Evolutionary conservation across 805 yeast genomes (phyloP), one percentile per base, ranked within the genome.

Genomic region (Barnettozyma sp.): DNA sequence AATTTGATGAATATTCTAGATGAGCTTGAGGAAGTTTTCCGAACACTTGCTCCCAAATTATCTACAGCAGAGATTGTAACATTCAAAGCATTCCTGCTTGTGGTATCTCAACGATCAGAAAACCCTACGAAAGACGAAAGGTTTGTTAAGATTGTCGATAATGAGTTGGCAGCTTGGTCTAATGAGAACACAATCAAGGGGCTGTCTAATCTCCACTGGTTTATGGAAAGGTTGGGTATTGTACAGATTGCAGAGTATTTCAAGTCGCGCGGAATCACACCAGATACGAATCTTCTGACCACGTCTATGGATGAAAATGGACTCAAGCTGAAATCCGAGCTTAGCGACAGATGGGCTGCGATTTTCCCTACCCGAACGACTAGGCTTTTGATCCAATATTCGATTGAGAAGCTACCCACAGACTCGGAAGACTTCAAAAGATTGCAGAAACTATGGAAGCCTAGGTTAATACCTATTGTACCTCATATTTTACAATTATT

Each of bases 351-450:
- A 52, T 92, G 98, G 97, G 80, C 90, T 19, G 80, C 88, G 0
- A 73, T 90, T 14, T 94, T 94, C 60, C 98, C 98, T 0, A 87
- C 90, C 22, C 73, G 98, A 46, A 95, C 97, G 2, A 90, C 97
- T 0, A 72, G 99, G 51, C 82, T 92, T 45, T 85, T 88, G 55
- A 79, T 94, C 39, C 97, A 94, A 58, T 94, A 92, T 58, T 84
- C 95, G 27, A 87, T 92, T 56, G 98, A 92, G 52, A 84, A 87
- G 54, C 69, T 92, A 16, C 80, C 76, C 32, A 95, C 84, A 46
- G 78, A 78, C 40, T 75, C 88, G 0, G 75, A 76, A 6, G 94
- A 84, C 42, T 88, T 78, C 52, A 68, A 71, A 50, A 52, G 60
- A 44, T 62, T 90, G 33, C 68, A 88, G 34, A 68, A 68, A 30